phyloP scores from a whole-genome alignment of 352 stramenopile genomes.

The Labyrinthula sp. region DNA sequence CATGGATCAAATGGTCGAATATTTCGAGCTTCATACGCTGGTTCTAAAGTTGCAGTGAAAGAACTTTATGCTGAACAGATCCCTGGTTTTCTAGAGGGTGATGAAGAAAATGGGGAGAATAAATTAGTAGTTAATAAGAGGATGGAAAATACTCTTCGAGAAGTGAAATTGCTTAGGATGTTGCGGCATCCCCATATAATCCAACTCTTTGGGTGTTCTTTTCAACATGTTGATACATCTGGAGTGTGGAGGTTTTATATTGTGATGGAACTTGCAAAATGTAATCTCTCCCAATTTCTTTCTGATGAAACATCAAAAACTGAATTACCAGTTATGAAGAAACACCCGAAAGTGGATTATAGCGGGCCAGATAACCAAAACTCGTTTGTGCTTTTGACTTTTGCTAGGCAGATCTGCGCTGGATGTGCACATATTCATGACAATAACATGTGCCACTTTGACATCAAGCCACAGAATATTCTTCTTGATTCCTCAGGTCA shows the following conservation, averaged over 20 bases:
- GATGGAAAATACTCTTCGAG: constrained; percentile 22
- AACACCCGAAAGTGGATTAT: background rate
- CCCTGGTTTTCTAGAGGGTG: too few species aligned
- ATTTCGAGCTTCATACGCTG: constrained; percentile 6
- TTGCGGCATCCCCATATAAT: constrained; percentile 22
- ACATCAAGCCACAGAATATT: constrained; percentile 30
- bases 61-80: constrained; percentile 24
- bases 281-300: constrained; percentile 15
- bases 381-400: background rate
- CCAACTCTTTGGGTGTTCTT: constrained; percentile 23
- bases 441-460: constrained; percentile 27
- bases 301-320: too few species aligned
- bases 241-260: constrained; percentile 11
- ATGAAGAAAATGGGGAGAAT: too few species aligned
- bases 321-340: too few species aligned
- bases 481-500: constrained; percentile 8
- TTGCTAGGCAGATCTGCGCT: constrained; percentile 8
- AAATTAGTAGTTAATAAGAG: too few species aligned
- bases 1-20: constrained; percentile 24
- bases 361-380: constrained; percentile 4
- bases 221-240: too few species aligned
- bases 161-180: constrained; percentile 14
- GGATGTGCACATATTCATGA: constrained; percentile 21
- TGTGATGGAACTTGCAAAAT: constrained; percentile 17
- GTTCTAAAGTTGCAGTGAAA: constrained; percentile 25